Evolutionary conservation across 768 basidiomycete species (phyloP), one percentile per base, ranked within the genome.

Genomic region (Lactarius sanguifluus): DNA sequence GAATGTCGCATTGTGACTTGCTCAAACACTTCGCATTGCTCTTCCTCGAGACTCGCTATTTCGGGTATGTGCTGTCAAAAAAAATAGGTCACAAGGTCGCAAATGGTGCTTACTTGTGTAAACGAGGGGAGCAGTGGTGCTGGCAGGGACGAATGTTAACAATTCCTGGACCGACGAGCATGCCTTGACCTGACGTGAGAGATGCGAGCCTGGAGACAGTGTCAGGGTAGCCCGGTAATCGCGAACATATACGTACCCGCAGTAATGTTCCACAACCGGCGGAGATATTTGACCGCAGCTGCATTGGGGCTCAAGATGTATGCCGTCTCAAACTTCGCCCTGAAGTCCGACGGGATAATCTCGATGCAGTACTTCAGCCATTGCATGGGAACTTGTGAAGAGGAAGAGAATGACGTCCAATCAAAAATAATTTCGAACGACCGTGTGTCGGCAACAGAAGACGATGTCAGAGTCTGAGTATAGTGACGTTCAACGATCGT

Each of bases 341-440:
- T 83, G 62, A 92, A 82, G 66, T 94, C 91, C 30, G 75, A 74
- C 7, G 93, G 91, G 62, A 90, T 84, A 23, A 91, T 78, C 73
- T 93, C 90, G 15, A 86, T 83, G 66, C 89, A 88, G 62, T 86
- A 89, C 75, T 89, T 91, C 56, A 94, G 73, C 89, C 90, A 92
- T 68, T 90, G 88, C 10, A 91, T 78, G 0, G 94, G 93, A 9
- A 94, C 79, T 75, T 94, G 91, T 0, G 91, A 91, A 12, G 83
- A 81, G 2, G 88, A 81, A 3, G 86, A 82, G 74, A 94, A 94
- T 10, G 82, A 83, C 41, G 92, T 94, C 76, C 89, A 93, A 71
- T 96, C 93, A 38, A 94, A 73, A 68, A 96, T 83, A 57, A 96
- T 78, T 57, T 93, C 90, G 72, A 88, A 91, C 4, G 71, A 65